Evolutionary conservation across 352 stramenopile species (phyloP).

Genomic region (Phytophthora ohioensis): DNA sequence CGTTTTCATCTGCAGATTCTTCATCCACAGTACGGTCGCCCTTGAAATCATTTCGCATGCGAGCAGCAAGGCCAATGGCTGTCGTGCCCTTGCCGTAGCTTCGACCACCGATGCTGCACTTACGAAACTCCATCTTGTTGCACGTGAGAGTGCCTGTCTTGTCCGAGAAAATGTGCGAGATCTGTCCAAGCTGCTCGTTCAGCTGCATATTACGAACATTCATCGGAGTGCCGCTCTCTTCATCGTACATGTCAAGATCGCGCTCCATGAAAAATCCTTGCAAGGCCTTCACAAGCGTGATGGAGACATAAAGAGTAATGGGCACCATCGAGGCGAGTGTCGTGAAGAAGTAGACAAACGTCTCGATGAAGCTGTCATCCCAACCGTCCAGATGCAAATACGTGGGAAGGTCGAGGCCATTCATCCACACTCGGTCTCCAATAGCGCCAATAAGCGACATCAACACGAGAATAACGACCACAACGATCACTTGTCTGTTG

Average conservation of each 20-base stretch:
- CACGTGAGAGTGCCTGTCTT: conserved; percentile 90
- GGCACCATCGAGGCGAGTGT: conserved; percentile 87
- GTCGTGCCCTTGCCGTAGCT: conserved; percentile 89
- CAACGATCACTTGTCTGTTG: conserved; percentile 86
- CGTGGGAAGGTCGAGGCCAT: conserved; percentile 41
- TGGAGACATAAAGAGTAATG: conserved; percentile 90
- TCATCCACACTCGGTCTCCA: conserved; percentile 65
- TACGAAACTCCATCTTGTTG: conserved; percentile 93
- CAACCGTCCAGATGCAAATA: conserved; percentile 50
- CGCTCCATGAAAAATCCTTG: conserved; percentile 90
- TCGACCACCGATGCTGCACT: conserved; percentile 83
- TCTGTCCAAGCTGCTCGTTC: conserved; percentile 89
- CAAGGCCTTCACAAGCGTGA: conserved; percentile 91
- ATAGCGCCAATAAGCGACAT: conserved; percentile 81
- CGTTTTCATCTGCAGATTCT: conserved; percentile 51
- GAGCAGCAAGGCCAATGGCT: conserved; percentile 76
- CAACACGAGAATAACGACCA: conserved; percentile 72
- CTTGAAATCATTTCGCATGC: conserved; percentile 72
- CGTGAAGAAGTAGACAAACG: conserved; percentile 89
- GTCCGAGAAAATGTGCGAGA: conserved; percentile 98
- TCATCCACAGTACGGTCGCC: conserved; percentile 49
- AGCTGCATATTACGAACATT: conserved; percentile 88
- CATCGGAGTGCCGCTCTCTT: conserved; percentile 72
- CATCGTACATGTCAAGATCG: conserved; percentile 90
- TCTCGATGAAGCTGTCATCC: conserved; percentile 56